Percentiles rank a stretch among this genome's conserved stretches.
Evolutionary conservation across 371 early-diverging fungal genomes (phyloP).

Genomic region (Mortierella sp.): DNA sequence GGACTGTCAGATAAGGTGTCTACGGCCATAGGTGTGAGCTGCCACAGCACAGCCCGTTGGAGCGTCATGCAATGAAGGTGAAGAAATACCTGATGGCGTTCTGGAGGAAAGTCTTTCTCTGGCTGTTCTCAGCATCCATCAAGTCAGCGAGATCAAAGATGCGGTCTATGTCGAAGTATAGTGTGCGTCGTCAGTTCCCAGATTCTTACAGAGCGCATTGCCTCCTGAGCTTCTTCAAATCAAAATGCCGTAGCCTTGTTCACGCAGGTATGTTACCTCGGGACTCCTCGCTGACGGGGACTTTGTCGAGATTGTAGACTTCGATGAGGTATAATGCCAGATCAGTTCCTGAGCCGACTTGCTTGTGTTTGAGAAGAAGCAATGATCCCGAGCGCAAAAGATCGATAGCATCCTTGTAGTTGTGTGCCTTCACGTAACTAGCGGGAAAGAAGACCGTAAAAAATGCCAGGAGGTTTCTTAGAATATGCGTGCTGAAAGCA

Average conservation of each 20-base stretch:
- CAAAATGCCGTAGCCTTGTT: background rate
- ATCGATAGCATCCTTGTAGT: slow-evolving; percentile 80
- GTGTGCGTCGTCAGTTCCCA: background rate
- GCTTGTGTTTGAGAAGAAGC: slow-evolving; percentile 82
- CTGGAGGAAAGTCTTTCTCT: slow-evolving; percentile 51
- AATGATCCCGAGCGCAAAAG: slow-evolving; percentile 85
- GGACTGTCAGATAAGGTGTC: background rate
- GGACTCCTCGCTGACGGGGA: slow-evolving; percentile 80
- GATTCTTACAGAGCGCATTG: too few species aligned
- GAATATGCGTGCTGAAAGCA: background rate
- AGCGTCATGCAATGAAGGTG: background rate
- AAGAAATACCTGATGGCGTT: slow-evolving; percentile 58
- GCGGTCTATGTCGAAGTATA: slow-evolving; percentile 60
- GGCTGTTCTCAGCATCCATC: slow-evolving; percentile 43
- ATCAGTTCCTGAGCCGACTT: slow-evolving; percentile 89
- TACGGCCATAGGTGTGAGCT: background rate
- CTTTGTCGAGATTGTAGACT: slow-evolving; percentile 76
- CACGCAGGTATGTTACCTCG: slow-evolving; percentile 63
- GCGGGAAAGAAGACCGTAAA: background rate
- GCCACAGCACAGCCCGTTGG: background rate
- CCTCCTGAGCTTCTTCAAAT: background rate
- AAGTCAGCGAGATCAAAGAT: slow-evolving; percentile 68
- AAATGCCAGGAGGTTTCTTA: background rate
- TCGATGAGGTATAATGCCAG: slow-evolving; percentile 85
- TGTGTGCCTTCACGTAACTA: slow-evolving; percentile 89